Conservation (phyloP, 2,329 filamentous ascomycete species). For the Trichoderma guizhouense region DNA sequence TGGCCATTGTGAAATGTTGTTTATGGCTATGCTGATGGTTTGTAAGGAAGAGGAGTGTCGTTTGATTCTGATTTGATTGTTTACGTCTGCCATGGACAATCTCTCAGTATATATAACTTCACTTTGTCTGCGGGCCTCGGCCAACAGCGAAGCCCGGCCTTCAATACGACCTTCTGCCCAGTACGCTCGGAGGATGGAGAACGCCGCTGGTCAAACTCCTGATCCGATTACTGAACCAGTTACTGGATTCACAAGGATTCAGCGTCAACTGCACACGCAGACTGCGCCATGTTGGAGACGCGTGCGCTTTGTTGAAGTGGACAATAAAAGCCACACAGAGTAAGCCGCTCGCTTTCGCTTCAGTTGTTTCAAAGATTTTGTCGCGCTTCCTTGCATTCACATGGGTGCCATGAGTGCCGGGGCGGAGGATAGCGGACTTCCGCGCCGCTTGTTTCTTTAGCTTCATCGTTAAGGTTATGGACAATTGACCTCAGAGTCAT, state of each 20-base stretch:
- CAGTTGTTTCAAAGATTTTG: background rate
- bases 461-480: background rate
- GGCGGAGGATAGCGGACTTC: background rate
- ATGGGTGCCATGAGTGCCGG: too few relatives aligned
- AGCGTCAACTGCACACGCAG: background rate
- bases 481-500: background rate
- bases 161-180: background rate
- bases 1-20: conserved; percentile 30
- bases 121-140: background rate
- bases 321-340: background rate
- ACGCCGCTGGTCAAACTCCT: background rate
- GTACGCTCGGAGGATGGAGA: background rate
- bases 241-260: background rate
- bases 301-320: background rate
- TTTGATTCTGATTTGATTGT: background rate
- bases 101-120: background rate
- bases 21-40: background rate
- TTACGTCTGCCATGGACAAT: background rate
- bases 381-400: background rate
- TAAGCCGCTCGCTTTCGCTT: background rate
- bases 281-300: background rate
- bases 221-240: background rate
- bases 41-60: background rate
- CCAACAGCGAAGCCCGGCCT: background rate
- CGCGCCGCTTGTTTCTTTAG: background rate